Evolutionary conservation across 208 protist genomes (phyloP).

Genomic region (Trypanosoma avium): DNA sequence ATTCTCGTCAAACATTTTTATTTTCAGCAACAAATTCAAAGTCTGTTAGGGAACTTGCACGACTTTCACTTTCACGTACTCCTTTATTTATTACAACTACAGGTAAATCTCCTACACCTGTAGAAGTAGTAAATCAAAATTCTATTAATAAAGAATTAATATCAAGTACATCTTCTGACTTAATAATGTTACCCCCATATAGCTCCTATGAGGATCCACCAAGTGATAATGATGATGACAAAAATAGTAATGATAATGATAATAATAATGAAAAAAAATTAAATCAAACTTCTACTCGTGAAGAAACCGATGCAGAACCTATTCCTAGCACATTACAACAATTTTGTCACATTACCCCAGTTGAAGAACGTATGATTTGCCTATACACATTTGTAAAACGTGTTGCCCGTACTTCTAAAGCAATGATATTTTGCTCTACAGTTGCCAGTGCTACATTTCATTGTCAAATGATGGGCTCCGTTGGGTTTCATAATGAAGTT

Average conservation of each 20-base stretch:
- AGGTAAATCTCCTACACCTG: slow-evolving; percentile 44
- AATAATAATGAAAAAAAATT: slow-evolving; percentile 15
- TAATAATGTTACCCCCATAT: slow-evolving; percentile 48
- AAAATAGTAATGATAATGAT: no score
- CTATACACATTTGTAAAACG: slow-evolving; percentile 98
- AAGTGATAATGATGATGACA: slow-evolving; percentile 26
- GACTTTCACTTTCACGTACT: slow-evolving; percentile 91
- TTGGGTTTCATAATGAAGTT: slow-evolving; percentile 96
- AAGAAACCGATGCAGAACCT: slow-evolving; percentile 30
- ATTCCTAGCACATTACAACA: slow-evolving; percentile 84
- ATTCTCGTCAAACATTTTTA: slow-evolving; percentile 96
- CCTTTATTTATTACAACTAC: slow-evolving; percentile 90
- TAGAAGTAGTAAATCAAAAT: slow-evolving; percentile 26
- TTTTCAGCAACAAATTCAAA: slow-evolving; percentile 97
- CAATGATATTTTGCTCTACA: slow-evolving; percentile 98
- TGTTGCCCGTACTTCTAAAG: slow-evolving; percentile 93
- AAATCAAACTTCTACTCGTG: not conserved
- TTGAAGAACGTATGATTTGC: slow-evolving; percentile 63
- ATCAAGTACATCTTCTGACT: not conserved
- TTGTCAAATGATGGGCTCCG: slow-evolving; percentile 98
- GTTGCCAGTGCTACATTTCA: slow-evolving; percentile 98
- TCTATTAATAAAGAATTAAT: slow-evolving; percentile 15
- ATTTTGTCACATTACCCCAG: slow-evolving; percentile 74
- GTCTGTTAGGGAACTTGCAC: slow-evolving; percentile 87
- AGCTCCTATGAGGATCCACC: slow-evolving; percentile 33